These are phyloP conservation scores for Leishmania major DNA, from an alignment of 208 protist genomes.

Conservation along the genomic window DNA sequence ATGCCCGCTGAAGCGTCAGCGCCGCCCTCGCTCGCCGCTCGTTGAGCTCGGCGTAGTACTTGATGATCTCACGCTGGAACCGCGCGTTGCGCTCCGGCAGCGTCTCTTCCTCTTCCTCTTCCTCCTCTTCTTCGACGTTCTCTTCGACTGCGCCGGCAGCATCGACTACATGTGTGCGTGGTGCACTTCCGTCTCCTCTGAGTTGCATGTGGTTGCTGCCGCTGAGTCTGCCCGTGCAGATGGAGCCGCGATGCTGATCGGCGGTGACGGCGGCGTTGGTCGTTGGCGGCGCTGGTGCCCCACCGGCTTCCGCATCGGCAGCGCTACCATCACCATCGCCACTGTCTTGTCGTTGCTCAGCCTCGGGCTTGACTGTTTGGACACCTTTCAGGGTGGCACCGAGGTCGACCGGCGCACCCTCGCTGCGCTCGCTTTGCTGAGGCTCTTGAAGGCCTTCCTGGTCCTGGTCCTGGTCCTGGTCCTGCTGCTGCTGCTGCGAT, in stretches of 20 bases:
- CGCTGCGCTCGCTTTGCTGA: background rate
- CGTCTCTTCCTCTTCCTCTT: constrained; percentile 61
- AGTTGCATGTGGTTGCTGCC: background rate
- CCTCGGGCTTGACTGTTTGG: background rate
- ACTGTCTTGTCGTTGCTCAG: background rate
- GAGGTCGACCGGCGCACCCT: constrained; percentile 2
- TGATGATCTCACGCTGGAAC: constrained; percentile 60
- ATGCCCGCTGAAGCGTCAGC: constrained; percentile 58
- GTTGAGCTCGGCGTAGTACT: constrained; percentile 46
- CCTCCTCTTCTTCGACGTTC: constrained; percentile 17
- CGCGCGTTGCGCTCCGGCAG: constrained; percentile 59
- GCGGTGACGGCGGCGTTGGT: background rate
- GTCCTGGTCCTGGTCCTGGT: background rate
- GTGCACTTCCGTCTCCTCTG: background rate
- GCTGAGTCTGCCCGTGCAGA: background rate
- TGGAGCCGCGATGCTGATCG: background rate
- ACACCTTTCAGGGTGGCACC: background rate
- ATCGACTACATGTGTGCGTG: background rate
- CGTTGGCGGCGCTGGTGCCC: background rate
- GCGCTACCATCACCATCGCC: background rate
- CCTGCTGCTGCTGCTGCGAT: background rate
- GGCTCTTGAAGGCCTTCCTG: background rate
- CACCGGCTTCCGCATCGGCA: background rate
- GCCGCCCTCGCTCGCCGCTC: constrained; percentile 48
- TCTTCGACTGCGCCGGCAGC: background rate